Percentiles rank a stretch among this genome's conserved stretches.
Evolutionary conservation across 2,329 filamentous ascomycete genomes (phyloP).

Genomic region (Paraconiothyrium sp.): DNA sequence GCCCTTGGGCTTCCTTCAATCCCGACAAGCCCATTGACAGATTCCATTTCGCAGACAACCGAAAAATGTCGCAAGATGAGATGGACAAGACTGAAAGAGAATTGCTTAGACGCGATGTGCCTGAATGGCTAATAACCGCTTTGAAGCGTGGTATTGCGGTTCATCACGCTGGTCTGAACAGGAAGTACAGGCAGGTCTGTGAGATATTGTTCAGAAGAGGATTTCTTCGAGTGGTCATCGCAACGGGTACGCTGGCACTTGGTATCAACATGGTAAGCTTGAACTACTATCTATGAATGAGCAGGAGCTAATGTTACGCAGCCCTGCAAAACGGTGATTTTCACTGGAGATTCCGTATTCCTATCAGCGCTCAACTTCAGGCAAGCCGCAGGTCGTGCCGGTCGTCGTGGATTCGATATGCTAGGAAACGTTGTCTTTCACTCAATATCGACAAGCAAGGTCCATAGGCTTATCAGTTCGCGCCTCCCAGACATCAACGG

Average conservation of each 20-base stretch:
- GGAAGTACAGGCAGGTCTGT: conserved; percentile 76
- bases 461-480: conserved; percentile 75
- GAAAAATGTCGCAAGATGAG: conserved; percentile 67
- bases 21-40: conserved; percentile 69
- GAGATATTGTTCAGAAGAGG: conserved; percentile 80
- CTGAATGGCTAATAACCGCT: conserved; percentile 65
- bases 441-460: conserved; percentile 67
- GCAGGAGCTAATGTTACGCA: conserved; percentile 56
- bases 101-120: conserved; percentile 62
- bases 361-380: conserved; percentile 79
- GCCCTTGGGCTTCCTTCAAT: conserved; percentile 71
- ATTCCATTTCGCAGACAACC: conserved; percentile 73
- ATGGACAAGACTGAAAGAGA: conserved; percentile 64
- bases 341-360: conserved; percentile 76
- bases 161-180: conserved; percentile 83
- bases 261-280: conserved; percentile 68
- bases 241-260: conserved; percentile 78
- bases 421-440: conserved; percentile 85
- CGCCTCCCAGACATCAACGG: conserved; percentile 77
- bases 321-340: conserved; percentile 82
- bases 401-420: conserved; percentile 81
- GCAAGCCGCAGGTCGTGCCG: conserved; percentile 79
- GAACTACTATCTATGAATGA: neutral
- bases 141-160: conserved; percentile 76
- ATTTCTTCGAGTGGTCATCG: conserved; percentile 75